Percentiles rank a stretch among this genome's conserved stretches.
These are phyloP conservation scores for Viridothelium virens DNA, from an alignment of 495 filamentous ascomycete genomes.

Conservation along the genomic window DNA sequence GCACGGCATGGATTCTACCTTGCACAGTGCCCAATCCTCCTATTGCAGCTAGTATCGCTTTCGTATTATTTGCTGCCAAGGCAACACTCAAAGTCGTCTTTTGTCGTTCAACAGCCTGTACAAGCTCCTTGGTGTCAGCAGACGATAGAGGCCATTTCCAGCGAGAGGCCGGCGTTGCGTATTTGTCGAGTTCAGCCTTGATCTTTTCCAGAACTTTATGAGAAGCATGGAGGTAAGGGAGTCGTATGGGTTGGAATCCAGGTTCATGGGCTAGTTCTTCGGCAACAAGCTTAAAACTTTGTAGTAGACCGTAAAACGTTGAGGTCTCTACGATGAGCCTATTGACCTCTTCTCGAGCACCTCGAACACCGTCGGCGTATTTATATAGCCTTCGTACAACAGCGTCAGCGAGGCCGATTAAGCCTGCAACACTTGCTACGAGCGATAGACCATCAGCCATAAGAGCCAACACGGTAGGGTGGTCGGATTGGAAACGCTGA, in stretches of 20 bases:
- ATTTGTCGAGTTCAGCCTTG: background rate
- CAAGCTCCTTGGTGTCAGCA: background rate
- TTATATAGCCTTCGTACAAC: constrained; percentile 4
- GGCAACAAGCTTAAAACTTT: constrained; percentile 4
- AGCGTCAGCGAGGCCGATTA: background rate
- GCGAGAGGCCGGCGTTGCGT: background rate
- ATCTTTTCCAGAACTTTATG: constrained; percentile 2
- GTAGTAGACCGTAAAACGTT: constrained; percentile 1
- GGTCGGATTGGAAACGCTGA: no score
- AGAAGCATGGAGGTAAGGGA: background rate
- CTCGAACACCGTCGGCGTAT: background rate
- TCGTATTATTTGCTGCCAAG: background rate
- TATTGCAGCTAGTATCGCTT: background rate
- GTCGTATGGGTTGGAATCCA: background rate
- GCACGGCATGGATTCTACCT: background rate
- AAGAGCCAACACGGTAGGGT: background rate
- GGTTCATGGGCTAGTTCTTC: background rate
- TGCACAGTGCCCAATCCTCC: background rate
- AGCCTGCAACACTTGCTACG: background rate
- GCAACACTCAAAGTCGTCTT: background rate
- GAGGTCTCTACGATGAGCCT: constrained; percentile 1
- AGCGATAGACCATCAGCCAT: background rate
- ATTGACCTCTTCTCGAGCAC: constrained; percentile 3
- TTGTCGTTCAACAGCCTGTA: background rate
- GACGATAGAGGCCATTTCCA: constrained; percentile 5